Base-by-base conservation (phyloP, 768 basidiomycete genomes). In the Suillus occidentalis region DNA sequence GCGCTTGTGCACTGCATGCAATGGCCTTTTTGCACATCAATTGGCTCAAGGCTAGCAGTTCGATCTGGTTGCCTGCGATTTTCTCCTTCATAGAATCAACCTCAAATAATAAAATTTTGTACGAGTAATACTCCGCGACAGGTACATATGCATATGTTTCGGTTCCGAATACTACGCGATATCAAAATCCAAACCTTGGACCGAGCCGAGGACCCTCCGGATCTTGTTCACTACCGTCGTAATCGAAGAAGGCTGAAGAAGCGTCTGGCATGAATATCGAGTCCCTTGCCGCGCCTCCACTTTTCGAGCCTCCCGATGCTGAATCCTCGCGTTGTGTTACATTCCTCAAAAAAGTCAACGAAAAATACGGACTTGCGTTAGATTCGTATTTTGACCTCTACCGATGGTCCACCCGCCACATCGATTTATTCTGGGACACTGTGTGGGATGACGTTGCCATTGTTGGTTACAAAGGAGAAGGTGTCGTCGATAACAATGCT, bases 371-470 rank as follows among this genome's bases (percentile, higher is more conserved):
- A 20, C 75, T 87, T 12, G 66, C 75, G 16, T 77, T 92, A 16
- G 61, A 69, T 37, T 79, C 84, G 13, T 92, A 92, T 73, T 71
- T 81, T 62, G 89, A 92, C 62, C 80, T 93, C 7, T 90, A 87
- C 70, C 72, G 66, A 45, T 90, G 91, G 91, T 91, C 90, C 1
- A 83, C 80, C 6, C 68, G 76, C 31, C 73, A 89, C 71, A 80
- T 89, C 64, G 84, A 85, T 66, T 74, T 77, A 43, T 94, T 94
- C 77, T 94, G 91, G 92, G 77, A 78, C 40, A 71, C 81, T 18
- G 86, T 89, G n/a, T 94, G 91, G 91, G 90, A 92, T 71, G 80
- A 80, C 61, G 85, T 87, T 4, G 73, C 72, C 60, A 79, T 92
- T 65, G 78, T 89, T 62, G 89, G 90, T 22, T 65, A 82, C 65